phyloP scores from a whole-genome alignment of 106 monocot species.

The Allium cepa region DNA sequence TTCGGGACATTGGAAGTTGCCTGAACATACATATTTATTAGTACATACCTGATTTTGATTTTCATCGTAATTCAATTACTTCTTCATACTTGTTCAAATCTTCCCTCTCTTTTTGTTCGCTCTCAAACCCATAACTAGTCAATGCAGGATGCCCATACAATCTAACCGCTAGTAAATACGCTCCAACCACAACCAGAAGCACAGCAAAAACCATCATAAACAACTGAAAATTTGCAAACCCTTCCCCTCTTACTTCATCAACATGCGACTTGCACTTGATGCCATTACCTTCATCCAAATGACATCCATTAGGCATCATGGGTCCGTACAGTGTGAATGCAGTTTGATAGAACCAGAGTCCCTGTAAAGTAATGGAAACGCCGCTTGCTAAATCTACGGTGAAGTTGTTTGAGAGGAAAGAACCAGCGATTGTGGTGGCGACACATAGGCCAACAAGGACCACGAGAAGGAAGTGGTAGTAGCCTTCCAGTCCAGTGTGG shows the following conservation, averaged over 20 bases:
- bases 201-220: slow-evolving; percentile 56
- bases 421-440: slow-evolving; percentile 40
- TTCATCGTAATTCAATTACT: no score
- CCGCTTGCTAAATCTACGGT: slow-evolving; percentile 50
- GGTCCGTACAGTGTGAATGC: slow-evolving; percentile 96
- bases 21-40: no score
- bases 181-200: slow-evolving; percentile 29
- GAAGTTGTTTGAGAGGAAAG: slow-evolving; percentile 54
- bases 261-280: slow-evolving; percentile 40
- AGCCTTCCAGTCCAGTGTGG: slow-evolving; percentile 88
- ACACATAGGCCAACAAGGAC: slow-evolving; percentile 71
- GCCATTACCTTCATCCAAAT: slow-evolving; percentile 23
- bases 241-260: slow-evolving; percentile 51
- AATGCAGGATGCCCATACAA: slow-evolving; percentile 43
- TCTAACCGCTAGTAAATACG: slow-evolving; percentile 31
- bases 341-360: slow-evolving; percentile 99
- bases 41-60: no score
- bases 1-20: no score
- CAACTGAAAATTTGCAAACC: slow-evolving; percentile 77
- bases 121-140: background rate
- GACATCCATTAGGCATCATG: slow-evolving; percentile 85
- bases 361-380: slow-evolving; percentile 72
- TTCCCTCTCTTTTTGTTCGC: no score
- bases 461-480: slow-evolving; percentile 90
- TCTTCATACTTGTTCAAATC: no score